Percentiles rank a stretch among this genome's conserved stretches.
Evolutionary conservation across 345 rosid genomes (phyloP).

Genomic region (Salix exigua): DNA sequence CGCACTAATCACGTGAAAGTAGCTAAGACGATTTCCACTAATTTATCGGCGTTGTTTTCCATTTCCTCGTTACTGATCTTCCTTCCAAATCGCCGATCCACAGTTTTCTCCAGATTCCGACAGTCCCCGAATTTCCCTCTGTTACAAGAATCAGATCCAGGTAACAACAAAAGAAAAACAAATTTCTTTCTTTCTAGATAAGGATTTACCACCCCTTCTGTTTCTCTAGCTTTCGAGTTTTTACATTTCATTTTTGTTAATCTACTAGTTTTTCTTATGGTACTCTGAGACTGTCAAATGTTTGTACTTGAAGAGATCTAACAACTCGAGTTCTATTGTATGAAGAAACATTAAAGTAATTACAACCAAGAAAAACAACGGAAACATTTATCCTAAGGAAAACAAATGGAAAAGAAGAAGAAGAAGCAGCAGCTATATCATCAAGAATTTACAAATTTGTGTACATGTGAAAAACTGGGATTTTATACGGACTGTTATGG

Average conservation of each 20-base stretch:
- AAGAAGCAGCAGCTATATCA: too few species aligned
- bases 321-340: too few species aligned
- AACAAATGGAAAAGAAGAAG: too few species aligned
- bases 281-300: too few species aligned
- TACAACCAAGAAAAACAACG: too few species aligned
- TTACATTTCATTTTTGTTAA: not conserved
- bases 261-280: not conserved
- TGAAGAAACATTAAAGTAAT: too few species aligned
- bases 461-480: too few species aligned
- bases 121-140: slow-evolving; percentile 13
- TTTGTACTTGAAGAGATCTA: too few species aligned
- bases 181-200: not conserved
- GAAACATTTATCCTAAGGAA: too few species aligned
- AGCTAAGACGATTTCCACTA: slow-evolving; percentile 22
- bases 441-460: too few species aligned
- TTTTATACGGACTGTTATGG: too few species aligned
- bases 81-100: slow-evolving; percentile 31
- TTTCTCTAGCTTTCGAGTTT: not conserved
- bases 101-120: slow-evolving; percentile 25
- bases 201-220: not conserved
- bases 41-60: slow-evolving; percentile 46
- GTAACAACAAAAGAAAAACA: not conserved
- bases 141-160: not conserved
- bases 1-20: slow-evolving; percentile 29
- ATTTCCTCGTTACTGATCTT: slow-evolving; percentile 30